Conservation (phyloP, 495 filamentous ascomycete species). For the Filosporella fistucella region DNA sequence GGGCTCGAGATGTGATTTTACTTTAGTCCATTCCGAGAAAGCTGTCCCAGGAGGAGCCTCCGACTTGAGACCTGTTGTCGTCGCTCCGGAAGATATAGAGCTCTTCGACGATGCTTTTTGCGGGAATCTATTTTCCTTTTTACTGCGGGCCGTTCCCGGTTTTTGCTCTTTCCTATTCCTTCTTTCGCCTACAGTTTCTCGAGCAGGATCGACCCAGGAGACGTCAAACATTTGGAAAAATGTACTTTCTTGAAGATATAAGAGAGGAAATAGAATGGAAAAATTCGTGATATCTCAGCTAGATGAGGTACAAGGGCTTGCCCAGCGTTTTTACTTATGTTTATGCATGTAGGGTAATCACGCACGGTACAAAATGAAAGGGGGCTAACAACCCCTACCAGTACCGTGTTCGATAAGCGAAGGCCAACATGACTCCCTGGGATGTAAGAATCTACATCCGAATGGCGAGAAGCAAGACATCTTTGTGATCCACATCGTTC, state of each 20-base stretch:
- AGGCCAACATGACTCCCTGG: no score
- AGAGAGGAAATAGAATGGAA: background rate
- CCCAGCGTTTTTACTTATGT: no score
- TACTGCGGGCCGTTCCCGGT: background rate
- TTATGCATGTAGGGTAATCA: no score
- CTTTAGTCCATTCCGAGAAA: background rate
- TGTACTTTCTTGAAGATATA: background rate
- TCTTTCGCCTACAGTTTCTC: conserved; percentile 37
- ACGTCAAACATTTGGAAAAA: conserved; percentile 41
- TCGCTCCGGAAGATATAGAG: conserved; percentile 1
- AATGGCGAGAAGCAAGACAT: background rate
- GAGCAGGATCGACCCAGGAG: conserved; percentile 39
- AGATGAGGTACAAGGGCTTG: no score
- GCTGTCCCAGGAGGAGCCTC: conserved; percentile 1
- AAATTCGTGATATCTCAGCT: no score
- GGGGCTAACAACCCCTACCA: no score
- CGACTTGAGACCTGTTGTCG: background rate
- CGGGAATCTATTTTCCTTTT: background rate
- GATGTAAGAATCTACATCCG: background rate
- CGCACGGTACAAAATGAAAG: no score
- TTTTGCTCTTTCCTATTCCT: conserved; percentile 13
- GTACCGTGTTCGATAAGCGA: no score
- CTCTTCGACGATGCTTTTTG: conserved; percentile 8
- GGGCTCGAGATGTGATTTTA: background rate
- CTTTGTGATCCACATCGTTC: background rate